phyloP scores from a whole-genome alignment of 768 basidiomycete species.

The Termitomyces sp. region DNA sequence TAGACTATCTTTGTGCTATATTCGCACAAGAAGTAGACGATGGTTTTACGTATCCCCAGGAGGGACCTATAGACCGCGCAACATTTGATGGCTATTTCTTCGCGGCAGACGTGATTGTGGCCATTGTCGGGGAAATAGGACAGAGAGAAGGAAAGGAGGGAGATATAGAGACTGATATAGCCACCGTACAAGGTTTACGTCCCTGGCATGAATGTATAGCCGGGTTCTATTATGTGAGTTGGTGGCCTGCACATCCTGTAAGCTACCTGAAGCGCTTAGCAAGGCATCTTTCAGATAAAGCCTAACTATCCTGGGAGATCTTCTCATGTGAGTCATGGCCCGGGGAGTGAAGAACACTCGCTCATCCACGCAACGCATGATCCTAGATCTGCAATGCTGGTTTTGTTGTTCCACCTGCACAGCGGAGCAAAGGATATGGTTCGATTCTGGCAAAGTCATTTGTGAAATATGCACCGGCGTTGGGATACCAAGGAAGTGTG shows the following conservation, averaged over 20 bases:
- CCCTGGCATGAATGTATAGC: slow-evolving; percentile 69
- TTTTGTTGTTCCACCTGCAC: slow-evolving; percentile 69
- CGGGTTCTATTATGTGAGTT: slow-evolving; percentile 75
- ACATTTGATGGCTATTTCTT: slow-evolving; percentile 78
- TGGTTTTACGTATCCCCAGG: slow-evolving; percentile 86
- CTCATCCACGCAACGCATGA: neutral
- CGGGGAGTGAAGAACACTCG: neutral
- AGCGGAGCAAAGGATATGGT: slow-evolving; percentile 69
- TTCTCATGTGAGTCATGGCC: slow-evolving; percentile 66
- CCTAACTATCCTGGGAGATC: slow-evolving; percentile 90
- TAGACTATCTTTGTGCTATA: slow-evolving; percentile 53
- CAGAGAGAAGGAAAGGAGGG: slow-evolving; percentile 22
- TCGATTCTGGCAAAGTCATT: slow-evolving; percentile 71
- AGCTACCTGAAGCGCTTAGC: too few species aligned
- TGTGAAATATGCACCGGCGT: slow-evolving; percentile 72
- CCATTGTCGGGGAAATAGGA: slow-evolving; percentile 35
- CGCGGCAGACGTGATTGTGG: slow-evolving; percentile 72
- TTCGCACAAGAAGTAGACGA: slow-evolving; percentile 76
- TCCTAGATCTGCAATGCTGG: slow-evolving; percentile 84
- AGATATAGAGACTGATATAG: slow-evolving; percentile 30
- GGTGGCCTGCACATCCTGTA: slow-evolving; percentile 1
- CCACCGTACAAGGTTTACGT: slow-evolving; percentile 44
- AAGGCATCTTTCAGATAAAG: slow-evolving; percentile 48
- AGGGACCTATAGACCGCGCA: slow-evolving; percentile 48
- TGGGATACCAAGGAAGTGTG: slow-evolving; percentile 77